Percentiles rank a stretch among this genome's conserved stretches.
Evolutionary conservation across 2,329 filamentous ascomycete species (phyloP).

Genomic region (Basipetospora sp.): DNA sequence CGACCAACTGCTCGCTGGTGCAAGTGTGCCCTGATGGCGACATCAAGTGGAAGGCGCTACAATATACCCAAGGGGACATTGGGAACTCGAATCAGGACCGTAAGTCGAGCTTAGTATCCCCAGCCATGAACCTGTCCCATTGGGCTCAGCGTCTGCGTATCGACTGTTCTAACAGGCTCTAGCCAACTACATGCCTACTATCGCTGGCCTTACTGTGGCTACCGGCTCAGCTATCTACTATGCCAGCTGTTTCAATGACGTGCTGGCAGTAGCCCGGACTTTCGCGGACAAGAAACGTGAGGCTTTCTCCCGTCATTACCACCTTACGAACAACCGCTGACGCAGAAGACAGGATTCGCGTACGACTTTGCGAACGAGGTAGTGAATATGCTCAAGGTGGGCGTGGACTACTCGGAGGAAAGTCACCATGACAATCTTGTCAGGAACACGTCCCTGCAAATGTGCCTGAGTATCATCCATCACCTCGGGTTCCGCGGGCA

Average conservation of each 20-base stretch:
- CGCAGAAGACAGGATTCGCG: constrained; percentile 34
- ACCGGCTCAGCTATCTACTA: constrained; percentile 30
- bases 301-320: constrained; percentile 7
- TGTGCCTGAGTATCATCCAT: constrained; percentile 65
- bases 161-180: constrained; percentile 3
- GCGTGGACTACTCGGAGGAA: constrained; percentile 72
- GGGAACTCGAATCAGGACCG: constrained; percentile 33
- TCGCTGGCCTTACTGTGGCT: constrained; percentile 46
- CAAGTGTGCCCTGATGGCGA: constrained; percentile 45
- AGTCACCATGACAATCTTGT: constrained; percentile 56
- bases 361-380: constrained; percentile 51
- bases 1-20: constrained; percentile 42
- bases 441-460: constrained; percentile 56
- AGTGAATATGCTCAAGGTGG: constrained; percentile 53
- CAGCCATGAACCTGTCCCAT: too few relatives aligned
- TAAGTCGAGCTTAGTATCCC: constrained; percentile 13
- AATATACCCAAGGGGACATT: constrained; percentile 32
- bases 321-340: neutral
- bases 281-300: constrained; percentile 23
- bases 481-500: constrained; percentile 60
- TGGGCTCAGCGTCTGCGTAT: too few relatives aligned
- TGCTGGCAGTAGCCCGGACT: constrained; percentile 52
- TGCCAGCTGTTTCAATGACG: constrained; percentile 49
- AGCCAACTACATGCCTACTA: constrained; percentile 42
- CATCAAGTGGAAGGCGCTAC: constrained; percentile 42